phyloP scores from a whole-genome alignment of 2,329 filamentous ascomycete species.

The Fusarium sp. region DNA sequence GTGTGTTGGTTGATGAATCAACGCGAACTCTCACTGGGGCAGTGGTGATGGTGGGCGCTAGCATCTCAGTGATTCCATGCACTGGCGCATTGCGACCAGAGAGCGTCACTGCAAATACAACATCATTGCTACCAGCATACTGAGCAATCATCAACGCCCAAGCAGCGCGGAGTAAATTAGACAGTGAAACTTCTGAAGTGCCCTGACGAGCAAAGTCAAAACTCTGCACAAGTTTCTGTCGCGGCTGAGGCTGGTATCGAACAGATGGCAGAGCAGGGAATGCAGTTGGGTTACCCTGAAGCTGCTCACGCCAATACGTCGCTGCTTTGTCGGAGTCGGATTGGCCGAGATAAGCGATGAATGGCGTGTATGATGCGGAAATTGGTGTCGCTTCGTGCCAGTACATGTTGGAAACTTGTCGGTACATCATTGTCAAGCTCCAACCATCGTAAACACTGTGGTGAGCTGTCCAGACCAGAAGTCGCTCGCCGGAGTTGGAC shows the following conservation, averaged over 20 bases:
- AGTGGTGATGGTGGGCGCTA: neutral
- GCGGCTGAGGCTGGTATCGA: slow-evolving; percentile 3
- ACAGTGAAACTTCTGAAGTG: neutral
- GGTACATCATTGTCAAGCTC: neutral
- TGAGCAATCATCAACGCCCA: neutral
- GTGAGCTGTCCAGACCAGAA: slow-evolving; percentile 4
- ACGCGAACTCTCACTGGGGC: neutral
- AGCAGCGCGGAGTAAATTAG: neutral
- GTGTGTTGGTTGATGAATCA: rapidly evolving
- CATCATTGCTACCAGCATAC: neutral
- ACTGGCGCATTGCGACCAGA: neutral
- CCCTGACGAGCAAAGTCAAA: neutral
- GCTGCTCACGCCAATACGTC: neutral
- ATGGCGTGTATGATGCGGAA: neutral
- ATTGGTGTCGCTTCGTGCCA: neutral
- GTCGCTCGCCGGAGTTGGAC: neutral
- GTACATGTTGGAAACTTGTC: neutral
- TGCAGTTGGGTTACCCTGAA: neutral
- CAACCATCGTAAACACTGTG: slow-evolving; percentile 5
- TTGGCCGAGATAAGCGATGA: neutral
- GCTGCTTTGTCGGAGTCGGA: neutral
- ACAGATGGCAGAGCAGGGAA: neutral
- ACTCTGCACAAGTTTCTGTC: neutral
- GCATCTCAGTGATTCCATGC: neutral
- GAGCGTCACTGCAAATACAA: neutral